These are phyloP conservation scores for Fusarium metavorans DNA, from an alignment of 2,329 filamentous ascomycete genomes.

Conservation along the genomic window DNA sequence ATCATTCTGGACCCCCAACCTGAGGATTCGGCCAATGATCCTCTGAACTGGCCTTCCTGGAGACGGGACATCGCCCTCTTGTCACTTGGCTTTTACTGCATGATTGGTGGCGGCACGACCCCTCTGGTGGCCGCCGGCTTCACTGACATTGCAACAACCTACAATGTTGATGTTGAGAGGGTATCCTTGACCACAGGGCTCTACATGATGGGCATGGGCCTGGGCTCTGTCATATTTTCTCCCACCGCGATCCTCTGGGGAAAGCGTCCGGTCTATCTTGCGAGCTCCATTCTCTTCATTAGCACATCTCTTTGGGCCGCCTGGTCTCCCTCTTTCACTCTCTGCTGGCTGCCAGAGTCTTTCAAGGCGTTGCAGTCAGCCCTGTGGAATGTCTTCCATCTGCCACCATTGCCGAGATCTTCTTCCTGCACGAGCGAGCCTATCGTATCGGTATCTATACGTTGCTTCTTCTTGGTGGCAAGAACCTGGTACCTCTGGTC, in stretches of 20 bases:
- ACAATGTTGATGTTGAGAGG: constrained; percentile 74
- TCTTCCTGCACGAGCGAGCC: constrained; percentile 92
- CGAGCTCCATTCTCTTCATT: constrained; percentile 81
- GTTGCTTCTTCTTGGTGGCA: constrained; percentile 86
- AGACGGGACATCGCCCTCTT: constrained; percentile 83
- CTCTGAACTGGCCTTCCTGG: constrained; percentile 90
- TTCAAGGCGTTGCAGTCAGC: constrained; percentile 89
- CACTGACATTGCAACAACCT: constrained; percentile 76
- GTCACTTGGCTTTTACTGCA: constrained; percentile 90
- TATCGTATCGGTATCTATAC: constrained; percentile 96
- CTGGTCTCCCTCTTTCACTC: constrained; percentile 83
- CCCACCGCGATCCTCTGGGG: constrained; percentile 93
- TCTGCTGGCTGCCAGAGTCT: constrained; percentile 82
- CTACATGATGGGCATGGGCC: constrained; percentile 92
- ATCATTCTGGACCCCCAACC: constrained; percentile 94
- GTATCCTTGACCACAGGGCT: constrained; percentile 91
- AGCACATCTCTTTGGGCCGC: constrained; percentile 86
- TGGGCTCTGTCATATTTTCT: constrained; percentile 86
- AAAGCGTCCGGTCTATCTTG: constrained; percentile 90
- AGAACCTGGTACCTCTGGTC: constrained; percentile 89
- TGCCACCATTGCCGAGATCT: constrained; percentile 95
- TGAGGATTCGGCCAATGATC: constrained; percentile 90
- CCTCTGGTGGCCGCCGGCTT: constrained; percentile 92
- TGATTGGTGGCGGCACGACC: constrained; percentile 93
- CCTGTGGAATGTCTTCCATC: constrained; percentile 93